These are phyloP conservation scores for Amanita thiersii DNA, from an alignment of 768 basidiomycete species.

Conservation along the genomic window DNA sequence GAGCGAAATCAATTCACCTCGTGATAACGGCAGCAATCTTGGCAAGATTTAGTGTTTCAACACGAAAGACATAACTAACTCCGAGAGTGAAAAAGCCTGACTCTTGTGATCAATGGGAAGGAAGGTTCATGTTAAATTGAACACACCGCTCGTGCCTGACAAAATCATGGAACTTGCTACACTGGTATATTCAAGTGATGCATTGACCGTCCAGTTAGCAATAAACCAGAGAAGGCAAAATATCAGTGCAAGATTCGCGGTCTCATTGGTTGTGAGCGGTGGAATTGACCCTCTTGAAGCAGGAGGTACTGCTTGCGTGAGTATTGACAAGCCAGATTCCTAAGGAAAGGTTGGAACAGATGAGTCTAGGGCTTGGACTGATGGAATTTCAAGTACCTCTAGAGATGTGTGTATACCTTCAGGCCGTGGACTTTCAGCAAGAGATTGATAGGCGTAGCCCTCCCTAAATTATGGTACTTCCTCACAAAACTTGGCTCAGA, in stretches of 20 bases:
- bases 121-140: neutral
- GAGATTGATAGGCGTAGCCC: conserved; percentile 17
- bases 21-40: conserved; percentile 74
- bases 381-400: neutral
- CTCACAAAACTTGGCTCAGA: neutral
- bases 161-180: conserved; percentile 93
- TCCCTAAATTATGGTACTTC: conserved; percentile 5
- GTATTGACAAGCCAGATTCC: neutral
- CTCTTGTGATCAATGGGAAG: conserved; percentile 1
- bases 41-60: conserved; percentile 65
- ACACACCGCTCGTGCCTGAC: conserved; percentile 81
- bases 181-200: conserved; percentile 76
- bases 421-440: conserved; percentile 15
- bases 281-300: neutral
- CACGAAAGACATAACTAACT: conserved; percentile 72
- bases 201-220: conserved; percentile 90
- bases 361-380: neutral
- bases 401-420: conserved; percentile 19
- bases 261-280: conserved; percentile 52
- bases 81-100: conserved; percentile 90
- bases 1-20: conserved; percentile 41
- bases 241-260: conserved; percentile 63
- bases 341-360: too few species aligned
- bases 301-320: neutral
- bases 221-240: conserved; percentile 92